Evolutionary conservation across 306 rosid species (phyloP).

Genomic region (Quercus suber): DNA sequence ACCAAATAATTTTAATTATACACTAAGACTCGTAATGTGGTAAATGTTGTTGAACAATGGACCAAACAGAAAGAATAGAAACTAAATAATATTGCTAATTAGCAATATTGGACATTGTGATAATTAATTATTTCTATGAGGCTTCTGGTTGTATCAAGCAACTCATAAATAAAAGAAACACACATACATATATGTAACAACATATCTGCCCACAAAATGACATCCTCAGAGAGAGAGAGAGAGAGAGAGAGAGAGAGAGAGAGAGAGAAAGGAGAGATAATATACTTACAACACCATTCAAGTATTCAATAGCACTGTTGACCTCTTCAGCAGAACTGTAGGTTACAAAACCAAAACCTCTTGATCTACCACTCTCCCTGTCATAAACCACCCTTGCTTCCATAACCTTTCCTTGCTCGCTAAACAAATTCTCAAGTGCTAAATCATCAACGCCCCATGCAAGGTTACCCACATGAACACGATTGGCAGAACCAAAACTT

Average conservation of each 20-base stretch:
- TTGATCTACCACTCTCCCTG: conserved; percentile 95
- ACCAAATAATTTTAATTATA: background rate
- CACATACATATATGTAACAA: background rate
- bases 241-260: background rate
- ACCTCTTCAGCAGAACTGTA: conserved; percentile 62
- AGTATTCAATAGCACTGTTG: conserved; percentile 64
- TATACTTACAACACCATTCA: conserved; percentile 78
- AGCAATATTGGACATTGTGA: background rate
- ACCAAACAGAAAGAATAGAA: background rate
- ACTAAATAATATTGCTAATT: background rate
- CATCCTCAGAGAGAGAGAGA: background rate
- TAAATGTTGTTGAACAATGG: background rate
- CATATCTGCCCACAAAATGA: background rate
- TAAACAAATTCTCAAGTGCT: conserved; percentile 70
- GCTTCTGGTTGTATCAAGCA: background rate
- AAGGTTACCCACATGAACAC: conserved; percentile 84
- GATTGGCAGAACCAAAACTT: conserved; percentile 36
- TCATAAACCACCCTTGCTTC: conserved; percentile 91
- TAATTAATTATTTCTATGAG: background rate
- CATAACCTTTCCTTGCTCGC: conserved; percentile 74
- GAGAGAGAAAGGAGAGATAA: background rate
- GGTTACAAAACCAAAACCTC: conserved; percentile 95
- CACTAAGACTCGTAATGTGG: background rate
- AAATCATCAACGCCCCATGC: conserved; percentile 90
- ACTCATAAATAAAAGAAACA: background rate